Percentiles rank a stretch among this genome's conserved stretches.
phyloP scores from a whole-genome alignment of 2,329 filamentous ascomycete genomes.

The Didymella keratinophila region DNA sequence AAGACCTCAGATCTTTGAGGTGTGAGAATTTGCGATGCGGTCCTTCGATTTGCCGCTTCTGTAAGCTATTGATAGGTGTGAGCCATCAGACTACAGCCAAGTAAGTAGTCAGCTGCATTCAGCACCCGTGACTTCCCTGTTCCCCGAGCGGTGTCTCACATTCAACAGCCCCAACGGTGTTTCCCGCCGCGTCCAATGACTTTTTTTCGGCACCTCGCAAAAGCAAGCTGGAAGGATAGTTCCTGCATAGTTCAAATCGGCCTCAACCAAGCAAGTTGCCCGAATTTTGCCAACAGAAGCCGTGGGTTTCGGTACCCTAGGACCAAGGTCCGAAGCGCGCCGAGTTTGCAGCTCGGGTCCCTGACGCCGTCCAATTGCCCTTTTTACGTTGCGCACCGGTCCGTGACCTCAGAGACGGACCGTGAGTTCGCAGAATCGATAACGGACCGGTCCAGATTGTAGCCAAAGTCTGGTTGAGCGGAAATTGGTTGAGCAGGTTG shows the following conservation, averaged over 20 bases:
- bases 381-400: conserved; percentile 16
- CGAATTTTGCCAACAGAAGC: conserved; percentile 1
- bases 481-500: conserved; percentile 16
- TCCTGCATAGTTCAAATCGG: conserved; percentile 4
- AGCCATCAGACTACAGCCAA: conserved; percentile 6
- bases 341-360: conserved; percentile 9
- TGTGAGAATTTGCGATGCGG: neutral
- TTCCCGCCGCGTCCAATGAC: neutral
- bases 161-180: conserved; percentile 1
- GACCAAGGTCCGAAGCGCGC: conserved; percentile 21
- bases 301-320: conserved; percentile 15
- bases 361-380: conserved; percentile 14
- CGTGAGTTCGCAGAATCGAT: conserved; percentile 18
- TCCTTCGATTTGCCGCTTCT: neutral
- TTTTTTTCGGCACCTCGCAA: neutral
- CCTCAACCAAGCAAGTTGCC: conserved; percentile 12
- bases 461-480: conserved; percentile 13
- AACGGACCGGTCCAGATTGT: conserved; percentile 21
- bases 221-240: neutral
- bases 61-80: conserved; percentile 1
- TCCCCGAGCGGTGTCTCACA: conserved; percentile 4
- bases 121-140: conserved; percentile 10
- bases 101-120: conserved; percentile 6
- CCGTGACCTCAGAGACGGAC: conserved; percentile 17
- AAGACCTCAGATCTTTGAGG: conserved; percentile 1